A percentile compares a stretch with the other conserved stretches of the same genome.
These are phyloP conservation scores for Eucalyptus tenuipes DNA, from an alignment of 345 rosid genomes.

Conservation along the genomic window DNA sequence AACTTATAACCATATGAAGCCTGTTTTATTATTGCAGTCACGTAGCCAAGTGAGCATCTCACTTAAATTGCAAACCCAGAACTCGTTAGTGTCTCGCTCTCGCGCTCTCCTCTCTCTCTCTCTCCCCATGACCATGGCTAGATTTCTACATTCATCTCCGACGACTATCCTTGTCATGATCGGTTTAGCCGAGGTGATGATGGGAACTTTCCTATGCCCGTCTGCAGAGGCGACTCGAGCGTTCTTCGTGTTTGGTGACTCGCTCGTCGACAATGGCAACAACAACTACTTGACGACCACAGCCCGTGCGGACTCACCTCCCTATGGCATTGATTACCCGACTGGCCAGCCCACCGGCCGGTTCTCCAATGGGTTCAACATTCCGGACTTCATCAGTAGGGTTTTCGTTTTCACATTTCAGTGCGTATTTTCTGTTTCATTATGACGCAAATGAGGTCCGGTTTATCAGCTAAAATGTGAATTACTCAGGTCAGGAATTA, in stretches of 20 bases:
- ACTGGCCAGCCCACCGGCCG: conserved; percentile 65
- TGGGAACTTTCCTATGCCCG: conserved; percentile 8
- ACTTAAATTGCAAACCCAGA: neutral
- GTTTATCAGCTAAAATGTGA: neutral
- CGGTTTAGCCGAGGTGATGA: conserved; percentile 1
- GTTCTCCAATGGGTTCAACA: conserved; percentile 80
- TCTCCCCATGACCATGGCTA: neutral
- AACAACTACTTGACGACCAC: conserved; percentile 40
- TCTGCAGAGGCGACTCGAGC: conserved; percentile 11
- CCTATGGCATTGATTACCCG: conserved; percentile 83
- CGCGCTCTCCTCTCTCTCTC: neutral
- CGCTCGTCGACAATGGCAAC: neutral
- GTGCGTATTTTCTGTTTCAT: neutral
- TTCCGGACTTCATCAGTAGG: conserved; percentile 78
- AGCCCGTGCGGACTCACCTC: conserved; percentile 68
- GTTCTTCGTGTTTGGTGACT: neutral
- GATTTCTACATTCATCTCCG: neutral
- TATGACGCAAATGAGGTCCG: neutral
- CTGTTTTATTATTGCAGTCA: neutral
- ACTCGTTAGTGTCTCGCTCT: neutral
- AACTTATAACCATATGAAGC: neutral
- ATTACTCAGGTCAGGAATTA: conserved; percentile 43
- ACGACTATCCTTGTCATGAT: neutral
- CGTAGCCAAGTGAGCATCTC: neutral
- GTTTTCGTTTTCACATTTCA: neutral